Evolutionary conservation across 768 basidiomycete species (phyloP), one percentile per base, ranked within the genome.

Genomic region (Tricholoma terreum): DNA sequence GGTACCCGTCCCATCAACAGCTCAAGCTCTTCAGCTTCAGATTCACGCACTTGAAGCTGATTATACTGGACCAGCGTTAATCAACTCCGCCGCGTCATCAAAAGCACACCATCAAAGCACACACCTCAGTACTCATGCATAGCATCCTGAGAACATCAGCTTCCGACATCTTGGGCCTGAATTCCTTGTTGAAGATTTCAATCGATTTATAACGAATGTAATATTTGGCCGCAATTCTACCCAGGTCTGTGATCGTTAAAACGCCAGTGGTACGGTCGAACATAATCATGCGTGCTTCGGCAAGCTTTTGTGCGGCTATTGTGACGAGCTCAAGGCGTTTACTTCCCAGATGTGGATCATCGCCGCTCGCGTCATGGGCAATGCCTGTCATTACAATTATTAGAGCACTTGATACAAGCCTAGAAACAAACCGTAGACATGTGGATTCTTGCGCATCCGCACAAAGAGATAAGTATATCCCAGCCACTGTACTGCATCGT

Each of bases 381-480:
- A 98, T 84, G 3, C 94, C 94, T 94, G 64, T 3, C 10, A 42
- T 12, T 6, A 34, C 30, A 24, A 17, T 30, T 62, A 22, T 14
- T 66, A 36, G 66, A 55, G 54, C 6, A 50, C 15, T 35, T 48
- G 14, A 33, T 11, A 46, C 43, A 55, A 24, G 21, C 24, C 19
- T 31, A 21, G 17, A 49, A 14, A 68, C 76, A 54, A 60, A 91
- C 93, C 93, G 66, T 96, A 95, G 50, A 87, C 72, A 63, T 85
- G 84, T 2, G 96, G 95, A 65, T 94, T 96, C 68, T 89, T 91
- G 48, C 84, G 80, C 94, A 98, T 96, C 53, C 96, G 83, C 9
- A 98, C 94, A 67, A 91, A 94, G 30, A 98, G 82, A 69, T 98
- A 99, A 1, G 97, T 98, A 69, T 97, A 99, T 14, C 95, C 92